A percentile compares a stretch with the other conserved stretches of the same genome.
phyloP scores from a whole-genome alignment of 805 yeast genomes.

The Candida xyloterini region DNA sequence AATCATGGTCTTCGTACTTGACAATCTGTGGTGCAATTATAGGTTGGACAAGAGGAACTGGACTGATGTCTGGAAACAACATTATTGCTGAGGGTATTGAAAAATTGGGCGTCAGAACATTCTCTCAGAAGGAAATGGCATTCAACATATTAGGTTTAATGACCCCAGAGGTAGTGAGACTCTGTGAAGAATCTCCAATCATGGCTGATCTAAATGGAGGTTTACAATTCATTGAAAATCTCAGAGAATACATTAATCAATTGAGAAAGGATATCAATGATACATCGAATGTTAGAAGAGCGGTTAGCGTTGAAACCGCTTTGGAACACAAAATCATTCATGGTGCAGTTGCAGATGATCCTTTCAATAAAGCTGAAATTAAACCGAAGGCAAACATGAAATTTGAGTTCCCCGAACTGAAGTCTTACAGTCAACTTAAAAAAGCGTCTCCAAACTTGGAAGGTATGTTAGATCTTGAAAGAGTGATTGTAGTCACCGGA shows the following conservation, averaged over 20 bases:
- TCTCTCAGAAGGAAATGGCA: conserved; percentile 99
- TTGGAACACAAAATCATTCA: conserved; percentile 81
- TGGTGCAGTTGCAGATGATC: conserved; percentile 86
- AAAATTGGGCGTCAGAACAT: conserved; percentile 92
- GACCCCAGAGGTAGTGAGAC: conserved; percentile 77
- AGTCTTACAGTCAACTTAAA: conserved; percentile 71
- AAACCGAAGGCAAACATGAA: conserved; percentile 95
- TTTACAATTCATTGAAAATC: conserved; percentile 85
- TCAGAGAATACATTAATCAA: conserved; percentile 79
- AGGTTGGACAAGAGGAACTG: conserved; percentile 99
- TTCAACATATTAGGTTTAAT: conserved; percentile 93
- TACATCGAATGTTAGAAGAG: conserved; percentile 89
- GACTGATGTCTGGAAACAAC: conserved; percentile 96
- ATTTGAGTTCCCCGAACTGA: conserved; percentile 88
- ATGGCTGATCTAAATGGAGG: conserved; percentile 99
- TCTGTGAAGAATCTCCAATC: conserved; percentile 91
- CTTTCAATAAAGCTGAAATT: conserved; percentile 71
- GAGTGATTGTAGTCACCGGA: conserved; percentile 93
- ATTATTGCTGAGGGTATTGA: conserved; percentile 98
- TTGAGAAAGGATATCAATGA: conserved; percentile 75
- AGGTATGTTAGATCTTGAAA: conserved; percentile 89
- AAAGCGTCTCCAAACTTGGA: conserved; percentile 68
- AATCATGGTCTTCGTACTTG: conserved; percentile 91
- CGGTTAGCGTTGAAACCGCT: conserved; percentile 90
- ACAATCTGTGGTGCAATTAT: conserved; percentile 97